Base-by-base conservation (phyloP, 306 rosid genomes). In the Argentina anserina region DNA sequence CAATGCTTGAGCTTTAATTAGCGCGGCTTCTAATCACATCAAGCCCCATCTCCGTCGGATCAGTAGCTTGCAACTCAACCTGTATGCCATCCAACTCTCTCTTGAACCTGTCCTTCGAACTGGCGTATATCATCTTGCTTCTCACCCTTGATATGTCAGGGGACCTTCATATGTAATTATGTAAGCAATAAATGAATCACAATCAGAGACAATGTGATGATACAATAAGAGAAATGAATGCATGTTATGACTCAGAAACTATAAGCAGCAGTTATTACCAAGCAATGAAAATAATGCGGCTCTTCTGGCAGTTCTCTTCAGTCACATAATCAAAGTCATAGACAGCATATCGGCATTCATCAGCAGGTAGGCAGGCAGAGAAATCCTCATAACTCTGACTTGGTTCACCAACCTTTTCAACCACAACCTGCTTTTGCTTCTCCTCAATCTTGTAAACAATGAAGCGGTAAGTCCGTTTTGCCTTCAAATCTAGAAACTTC, bases 21-120 rank as follows among this genome's bases (percentile, higher is more conserved):
- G 86, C 53, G 15, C 86, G 88, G 81, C 88, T 85, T 71, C 73
- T 70, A 62, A 85, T 71, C 71, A 82, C 89, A 74, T 85, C 89
- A 39, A 82, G 78, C 46, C 71, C 84, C 82, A 85, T 80, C 79
- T 85, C 89, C 5, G 84, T 65, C 0, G 86, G 89, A 62, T 85
- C 89, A 14, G 89, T 82, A 17, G 89, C 89, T 74, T 85, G 89
- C 72, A 85, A 80, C 84, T 85, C 89, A 8, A 85, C 47, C 83
- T 85, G 89, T 74, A 85, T 82, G 29, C 86, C 86, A 33, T 82
- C 86, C 83, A 82, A 71, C 69, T 82, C 86, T 43, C 86, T 82
- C 83, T 82, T 82, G 39, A 82, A 82, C 86, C 83, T 66, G 80
- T 82, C 86, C 78, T 82, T 82, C 0, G 86, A 82, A 75, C 86